A percentile compares a stretch with the other conserved stretches of the same genome.
Conservation (phyloP, 306 rosid species). For the Crotalaria pallida region DNA sequence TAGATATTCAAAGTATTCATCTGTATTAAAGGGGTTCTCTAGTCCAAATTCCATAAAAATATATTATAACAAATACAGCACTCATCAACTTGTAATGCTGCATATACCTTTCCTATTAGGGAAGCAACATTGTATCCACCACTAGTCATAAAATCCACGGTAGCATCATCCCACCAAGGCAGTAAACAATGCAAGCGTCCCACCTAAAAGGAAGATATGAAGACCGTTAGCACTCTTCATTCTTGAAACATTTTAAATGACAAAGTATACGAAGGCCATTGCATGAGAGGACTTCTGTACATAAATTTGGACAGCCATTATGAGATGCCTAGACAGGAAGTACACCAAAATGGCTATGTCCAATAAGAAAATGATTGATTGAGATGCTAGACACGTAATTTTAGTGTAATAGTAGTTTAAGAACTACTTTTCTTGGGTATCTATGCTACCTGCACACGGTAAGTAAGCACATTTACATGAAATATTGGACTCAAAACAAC, state of each 20-base stretch:
- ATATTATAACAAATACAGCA: background rate
- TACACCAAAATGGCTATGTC: background rate
- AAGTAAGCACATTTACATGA: background rate
- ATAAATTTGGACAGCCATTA: background rate
- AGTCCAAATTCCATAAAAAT: background rate
- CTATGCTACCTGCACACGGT: background rate
- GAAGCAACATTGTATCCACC: slow-evolving; percentile 70
- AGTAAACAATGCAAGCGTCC: slow-evolving; percentile 81
- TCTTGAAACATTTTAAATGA: slow-evolving; percentile 12
- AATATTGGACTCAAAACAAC: background rate
- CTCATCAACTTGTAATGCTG: background rate
- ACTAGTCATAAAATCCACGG: slow-evolving; percentile 75
- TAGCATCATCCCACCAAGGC: slow-evolving; percentile 92
- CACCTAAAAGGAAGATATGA: slow-evolving; percentile 36
- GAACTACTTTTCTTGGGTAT: background rate
- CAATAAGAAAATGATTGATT: background rate
- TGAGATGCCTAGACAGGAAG: background rate
- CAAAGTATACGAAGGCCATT: background rate
- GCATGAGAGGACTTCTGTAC: background rate
- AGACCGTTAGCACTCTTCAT: slow-evolving; percentile 9
- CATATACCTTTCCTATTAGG: slow-evolving; percentile 56
- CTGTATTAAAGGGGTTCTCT: background rate
- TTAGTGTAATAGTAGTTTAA: background rate
- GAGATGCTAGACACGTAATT: background rate
- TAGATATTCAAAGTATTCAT: slow-evolving; percentile 12